phyloP scores from a whole-genome alignment of 2,329 filamentous ascomycete species.

The Curvularia spicifera region DNA sequence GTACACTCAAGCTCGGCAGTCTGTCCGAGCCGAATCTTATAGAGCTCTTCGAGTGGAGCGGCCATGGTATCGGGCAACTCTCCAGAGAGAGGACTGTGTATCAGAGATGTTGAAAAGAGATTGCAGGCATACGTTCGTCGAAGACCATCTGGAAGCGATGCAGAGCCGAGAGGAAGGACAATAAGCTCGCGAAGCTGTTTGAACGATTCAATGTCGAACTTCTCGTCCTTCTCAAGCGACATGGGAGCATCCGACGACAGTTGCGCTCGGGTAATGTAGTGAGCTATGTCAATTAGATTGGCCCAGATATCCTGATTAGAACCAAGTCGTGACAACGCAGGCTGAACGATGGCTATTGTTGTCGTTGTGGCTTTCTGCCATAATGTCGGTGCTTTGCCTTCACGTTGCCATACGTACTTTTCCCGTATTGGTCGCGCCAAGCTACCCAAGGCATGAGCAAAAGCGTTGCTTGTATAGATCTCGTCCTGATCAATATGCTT shows the following conservation, averaged over 20 bases:
- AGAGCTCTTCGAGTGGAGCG: conserved; percentile 67
- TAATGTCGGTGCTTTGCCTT: conserved; percentile 72
- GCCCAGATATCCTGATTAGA: conserved; percentile 67
- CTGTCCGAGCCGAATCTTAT: conserved; percentile 70
- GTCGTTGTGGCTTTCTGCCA: conserved; percentile 83
- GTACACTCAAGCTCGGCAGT: conserved; percentile 73
- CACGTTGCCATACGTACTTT: conserved; percentile 79
- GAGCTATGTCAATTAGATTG: conserved; percentile 49
- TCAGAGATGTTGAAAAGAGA: conserved; percentile 81
- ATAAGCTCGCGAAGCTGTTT: conserved; percentile 71
- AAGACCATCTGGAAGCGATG: conserved; percentile 68
- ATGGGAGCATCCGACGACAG: conserved; percentile 47
- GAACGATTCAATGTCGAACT: conserved; percentile 82
- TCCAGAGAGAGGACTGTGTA: conserved; percentile 72
- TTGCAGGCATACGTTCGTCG: conserved; percentile 74
- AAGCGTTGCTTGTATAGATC: conserved; percentile 72
- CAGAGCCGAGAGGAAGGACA: conserved; percentile 73
- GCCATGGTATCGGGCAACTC: conserved; percentile 60
- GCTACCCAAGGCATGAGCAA: conserved; percentile 69
- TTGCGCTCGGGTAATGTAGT: conserved; percentile 49
- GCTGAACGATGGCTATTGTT: conserved; percentile 70
- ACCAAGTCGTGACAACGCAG: conserved; percentile 62
- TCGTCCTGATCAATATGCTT: conserved; percentile 67
- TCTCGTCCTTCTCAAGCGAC: conserved; percentile 66
- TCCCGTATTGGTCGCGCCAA: conserved; percentile 73